phyloP scores from a whole-genome alignment of 306 rosid species.

The Trifolium subterraneum region DNA sequence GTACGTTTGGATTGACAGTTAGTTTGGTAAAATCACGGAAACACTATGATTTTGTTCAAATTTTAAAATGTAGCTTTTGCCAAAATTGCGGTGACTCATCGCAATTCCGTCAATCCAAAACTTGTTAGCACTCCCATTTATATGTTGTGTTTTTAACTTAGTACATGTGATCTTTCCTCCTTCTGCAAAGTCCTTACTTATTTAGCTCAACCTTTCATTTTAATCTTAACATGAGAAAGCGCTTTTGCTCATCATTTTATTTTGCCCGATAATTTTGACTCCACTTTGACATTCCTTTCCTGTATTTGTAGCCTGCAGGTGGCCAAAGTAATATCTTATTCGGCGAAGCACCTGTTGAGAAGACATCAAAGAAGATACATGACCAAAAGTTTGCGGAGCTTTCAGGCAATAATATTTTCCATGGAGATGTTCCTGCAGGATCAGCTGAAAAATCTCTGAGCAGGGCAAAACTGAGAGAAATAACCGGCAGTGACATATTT shows the following conservation, averaged over 20 bases:
- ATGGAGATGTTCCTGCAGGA: slow-evolving; percentile 77
- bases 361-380: slow-evolving; percentile 80
- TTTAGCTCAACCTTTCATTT: neutral
- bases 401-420: slow-evolving; percentile 82
- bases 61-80: neutral
- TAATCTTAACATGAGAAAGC: neutral
- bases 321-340: slow-evolving; percentile 92
- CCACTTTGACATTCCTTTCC: slow-evolving; percentile 27
- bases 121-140: neutral
- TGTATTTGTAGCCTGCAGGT: slow-evolving; percentile 78
- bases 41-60: neutral
- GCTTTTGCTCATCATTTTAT: neutral
- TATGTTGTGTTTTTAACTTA: neutral
- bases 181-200: slow-evolving; percentile 19
- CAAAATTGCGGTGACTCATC: neutral
- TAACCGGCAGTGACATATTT: slow-evolving; percentile 90
- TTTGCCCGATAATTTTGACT: neutral
- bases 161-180: neutral
- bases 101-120: neutral
- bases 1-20: neutral
- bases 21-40: neutral
- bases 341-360: slow-evolving; percentile 70
- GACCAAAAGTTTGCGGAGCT: slow-evolving; percentile 90
- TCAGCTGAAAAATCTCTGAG: slow-evolving; percentile 80
- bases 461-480: slow-evolving; percentile 88